Conservation (phyloP, 768 basidiomycete genomes). For the Lactarius evosmus region DNA sequence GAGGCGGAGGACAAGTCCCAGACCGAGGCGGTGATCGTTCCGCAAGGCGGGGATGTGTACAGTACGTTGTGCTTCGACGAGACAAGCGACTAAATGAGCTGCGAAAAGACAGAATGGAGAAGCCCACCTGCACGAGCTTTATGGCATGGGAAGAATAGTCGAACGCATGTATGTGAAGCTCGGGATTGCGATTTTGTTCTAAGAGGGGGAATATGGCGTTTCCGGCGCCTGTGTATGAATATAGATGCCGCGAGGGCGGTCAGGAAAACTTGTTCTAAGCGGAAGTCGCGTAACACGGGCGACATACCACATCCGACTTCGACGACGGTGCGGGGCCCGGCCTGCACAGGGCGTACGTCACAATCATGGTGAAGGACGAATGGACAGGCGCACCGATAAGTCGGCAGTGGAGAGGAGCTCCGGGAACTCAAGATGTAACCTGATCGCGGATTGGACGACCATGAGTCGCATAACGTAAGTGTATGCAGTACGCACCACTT, state of each 20-base stretch:
- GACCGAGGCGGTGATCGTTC: constrained; percentile 72
- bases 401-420: constrained; percentile 73
- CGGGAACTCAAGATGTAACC: constrained; percentile 93
- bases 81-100: neutral
- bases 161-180: constrained; percentile 71
- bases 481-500: constrained; percentile 60
- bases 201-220: constrained; percentile 91
- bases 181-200: constrained; percentile 75
- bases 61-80: constrained; percentile 59
- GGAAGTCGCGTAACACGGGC: neutral
- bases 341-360: constrained; percentile 42
- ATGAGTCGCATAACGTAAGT: neutral
- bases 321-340: constrained; percentile 70
- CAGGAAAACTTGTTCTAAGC: neutral
- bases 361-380: constrained; percentile 7
- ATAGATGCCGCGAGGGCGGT: neutral
- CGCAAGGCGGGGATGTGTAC: constrained; percentile 63
- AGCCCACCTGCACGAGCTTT: constrained; percentile 76
- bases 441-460: constrained; percentile 30
- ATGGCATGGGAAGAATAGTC: constrained; percentile 91
- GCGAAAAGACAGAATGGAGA: neutral
- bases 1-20: constrained; percentile 83
- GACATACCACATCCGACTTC: constrained; percentile 88
- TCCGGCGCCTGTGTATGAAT: constrained; percentile 68
- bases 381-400: constrained; percentile 14